A percentile compares a stretch with the other conserved stretches of the same genome.
Evolutionary conservation across 352 stramenopile genomes (phyloP).

Genomic region (Globisporangium recalcitrans): DNA sequence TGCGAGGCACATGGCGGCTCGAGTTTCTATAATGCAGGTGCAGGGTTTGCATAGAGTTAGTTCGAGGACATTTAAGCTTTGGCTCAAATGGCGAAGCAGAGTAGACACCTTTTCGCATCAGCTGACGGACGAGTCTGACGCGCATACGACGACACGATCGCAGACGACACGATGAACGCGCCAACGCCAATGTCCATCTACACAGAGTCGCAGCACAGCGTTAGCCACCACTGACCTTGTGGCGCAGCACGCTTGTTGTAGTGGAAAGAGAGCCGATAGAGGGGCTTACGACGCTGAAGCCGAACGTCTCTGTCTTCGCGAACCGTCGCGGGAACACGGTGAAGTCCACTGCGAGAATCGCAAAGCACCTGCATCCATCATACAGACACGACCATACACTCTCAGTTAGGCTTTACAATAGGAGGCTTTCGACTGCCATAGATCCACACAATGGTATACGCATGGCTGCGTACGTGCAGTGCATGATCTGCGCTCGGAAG

Average conservation of each 20-base stretch:
- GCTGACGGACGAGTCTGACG: slow-evolving; percentile 32
- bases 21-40: neutral
- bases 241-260: too few relatives aligned
- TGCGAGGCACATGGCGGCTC: neutral
- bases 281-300: slow-evolving; percentile 88
- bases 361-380: slow-evolving; percentile 48
- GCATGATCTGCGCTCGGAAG: slow-evolving; percentile 79
- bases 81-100: too few relatives aligned
- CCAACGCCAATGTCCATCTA: slow-evolving; percentile 97
- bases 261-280: neutral
- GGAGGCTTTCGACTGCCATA: too few relatives aligned
- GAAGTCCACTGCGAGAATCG: slow-evolving; percentile 99
- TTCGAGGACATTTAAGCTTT: too few relatives aligned
- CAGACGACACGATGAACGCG: slow-evolving; percentile 91
- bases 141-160: slow-evolving; percentile 68
- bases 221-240: neutral
- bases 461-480: slow-evolving; percentile 71
- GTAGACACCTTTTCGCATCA: slow-evolving; percentile 24
- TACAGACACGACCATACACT: neutral
- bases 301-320: slow-evolving; percentile 93
- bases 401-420: too few relatives aligned
- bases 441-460: too few relatives aligned
- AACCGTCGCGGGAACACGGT: slow-evolving; percentile 93
- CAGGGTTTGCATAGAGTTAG: too few relatives aligned
- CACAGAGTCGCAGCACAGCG: neutral